phyloP scores from a whole-genome alignment of 768 basidiomycete genomes.

The Solioccasus polychromus region DNA sequence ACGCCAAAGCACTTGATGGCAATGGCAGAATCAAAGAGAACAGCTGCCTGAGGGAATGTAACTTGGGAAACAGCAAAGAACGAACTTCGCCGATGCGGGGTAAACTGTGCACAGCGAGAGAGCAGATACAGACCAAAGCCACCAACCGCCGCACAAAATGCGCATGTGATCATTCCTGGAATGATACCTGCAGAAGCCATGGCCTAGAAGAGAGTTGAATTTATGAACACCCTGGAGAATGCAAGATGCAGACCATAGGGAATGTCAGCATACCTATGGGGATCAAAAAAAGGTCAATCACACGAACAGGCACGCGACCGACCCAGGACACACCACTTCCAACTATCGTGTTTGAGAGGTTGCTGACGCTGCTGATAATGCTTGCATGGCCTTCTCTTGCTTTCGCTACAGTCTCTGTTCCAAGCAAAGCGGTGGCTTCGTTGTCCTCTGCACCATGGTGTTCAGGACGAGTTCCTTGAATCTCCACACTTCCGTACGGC shows the following conservation, averaged over 20 bases:
- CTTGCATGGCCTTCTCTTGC: constrained; percentile 64
- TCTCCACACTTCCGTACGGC: constrained; percentile 59
- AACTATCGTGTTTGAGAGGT: constrained; percentile 87
- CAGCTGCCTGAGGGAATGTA: constrained; percentile 83
- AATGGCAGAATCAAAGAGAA: constrained; percentile 92
- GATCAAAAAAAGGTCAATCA: neutral
- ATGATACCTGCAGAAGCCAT: constrained; percentile 89
- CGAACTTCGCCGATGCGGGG: constrained; percentile 72
- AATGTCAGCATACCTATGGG: constrained; percentile 86
- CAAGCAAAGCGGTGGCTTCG: constrained; percentile 64
- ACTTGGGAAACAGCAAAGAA: constrained; percentile 82
- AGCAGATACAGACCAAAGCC: constrained; percentile 89
- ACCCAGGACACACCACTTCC: constrained; percentile 75
- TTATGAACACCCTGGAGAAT: neutral
- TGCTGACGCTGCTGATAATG: constrained; percentile 68
- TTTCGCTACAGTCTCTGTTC: constrained; percentile 29
- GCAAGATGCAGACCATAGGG: constrained; percentile 54
- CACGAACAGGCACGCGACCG: neutral
- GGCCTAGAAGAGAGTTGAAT: constrained; percentile 46
- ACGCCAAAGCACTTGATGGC: constrained; percentile 98
- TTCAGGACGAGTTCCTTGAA: constrained; percentile 16
- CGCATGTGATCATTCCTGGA: constrained; percentile 86
- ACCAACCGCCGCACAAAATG: constrained; percentile 72
- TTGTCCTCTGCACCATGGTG: constrained; percentile 24
- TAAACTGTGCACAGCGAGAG: constrained; percentile 73